Evolutionary conservation across 257 asterid genomes (phyloP).

Genomic region (Gardenia jasminoides): DNA sequence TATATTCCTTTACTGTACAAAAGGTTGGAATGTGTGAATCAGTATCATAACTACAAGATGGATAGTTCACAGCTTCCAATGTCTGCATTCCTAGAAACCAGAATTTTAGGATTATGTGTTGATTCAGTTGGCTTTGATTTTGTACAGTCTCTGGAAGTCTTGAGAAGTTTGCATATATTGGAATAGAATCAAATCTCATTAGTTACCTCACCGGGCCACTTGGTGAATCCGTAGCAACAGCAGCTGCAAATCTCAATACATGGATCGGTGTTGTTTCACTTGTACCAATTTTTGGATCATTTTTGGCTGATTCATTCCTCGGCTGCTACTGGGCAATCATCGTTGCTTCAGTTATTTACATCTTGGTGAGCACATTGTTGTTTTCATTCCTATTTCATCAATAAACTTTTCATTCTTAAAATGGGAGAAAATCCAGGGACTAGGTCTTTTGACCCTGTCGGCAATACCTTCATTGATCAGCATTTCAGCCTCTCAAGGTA

Average conservation of each 20-base stretch:
- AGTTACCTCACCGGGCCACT: neutral
- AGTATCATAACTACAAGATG: too few relatives aligned
- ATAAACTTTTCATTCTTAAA: too few relatives aligned
- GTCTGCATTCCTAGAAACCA: too few relatives aligned
- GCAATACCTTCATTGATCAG: conserved; percentile 8
- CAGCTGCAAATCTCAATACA: neutral
- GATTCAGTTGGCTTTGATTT: neutral
- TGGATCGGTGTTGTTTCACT: neutral
- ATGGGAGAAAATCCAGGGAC: conserved; percentile 20
- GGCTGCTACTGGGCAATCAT: neutral
- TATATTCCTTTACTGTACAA: too few relatives aligned
- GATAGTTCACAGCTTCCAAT: too few relatives aligned
- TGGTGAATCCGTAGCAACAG: neutral
- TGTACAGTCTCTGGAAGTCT: neutral
- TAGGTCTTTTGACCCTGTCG: conserved; percentile 30
- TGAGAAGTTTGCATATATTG: neutral
- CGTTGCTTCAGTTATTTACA: neutral
- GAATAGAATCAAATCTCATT: neutral
- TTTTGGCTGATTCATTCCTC: neutral
- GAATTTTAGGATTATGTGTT: too few relatives aligned
- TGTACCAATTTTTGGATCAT: neutral
- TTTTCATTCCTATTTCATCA: too few relatives aligned
- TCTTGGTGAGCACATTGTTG: neutral
- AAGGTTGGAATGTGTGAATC: too few relatives aligned
- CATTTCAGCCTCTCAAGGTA: neutral